Evolutionary conservation across 768 basidiomycete species (phyloP), one percentile per base, ranked within the genome.

Genomic region (Tylopilus cervinicoccineus): DNA sequence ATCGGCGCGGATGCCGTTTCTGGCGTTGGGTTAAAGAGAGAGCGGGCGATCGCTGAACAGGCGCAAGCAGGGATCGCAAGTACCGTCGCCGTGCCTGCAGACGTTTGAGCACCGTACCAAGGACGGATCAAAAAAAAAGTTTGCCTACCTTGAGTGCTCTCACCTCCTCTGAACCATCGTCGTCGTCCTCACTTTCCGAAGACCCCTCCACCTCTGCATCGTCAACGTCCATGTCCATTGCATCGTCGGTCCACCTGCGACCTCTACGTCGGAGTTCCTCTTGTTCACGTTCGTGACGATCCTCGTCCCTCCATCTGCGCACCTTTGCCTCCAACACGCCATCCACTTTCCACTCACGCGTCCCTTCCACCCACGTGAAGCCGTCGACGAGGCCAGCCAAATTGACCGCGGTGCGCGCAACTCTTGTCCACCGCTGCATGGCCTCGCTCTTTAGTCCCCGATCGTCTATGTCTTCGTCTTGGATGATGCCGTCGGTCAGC

Each of bases 401-500:
- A 24, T 79, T 79, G 22, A 88, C 78, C 0, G 79, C 84, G 43
- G 81, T 78, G 45, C 93, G 81, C 5, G 80, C 73, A 26, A 91
- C 73, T 34, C 95, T 75, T 38, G 79, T 80, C 90, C 89, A 95
- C 12, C 94, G 75, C 49, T 74, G 70, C 19, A 72, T 68, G 0
- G 79, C 73, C 51, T 78, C 72, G 45, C 33, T 61, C 61, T 41
- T 70, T 41, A 29, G 51, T 31, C 43, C 53, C 19, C 59, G 64
- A 14, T 68, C 73, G 28, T 78, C 79, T 1, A 80, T 79, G 34
- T 79, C 73, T 52, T 84, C 87, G 50, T 90, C 88, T 60, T 92
- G 90, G 50, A 93, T 91, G 52, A 80, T 78, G 3, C 89, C 93
- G 58, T 94, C 90, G 1, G 76, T 80, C 23, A 76, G 59, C 50